Evolutionary conservation across 225 moss, liverwort and hornwort genomes (phyloP).

Genomic region (Climacium dendroides): DNA sequence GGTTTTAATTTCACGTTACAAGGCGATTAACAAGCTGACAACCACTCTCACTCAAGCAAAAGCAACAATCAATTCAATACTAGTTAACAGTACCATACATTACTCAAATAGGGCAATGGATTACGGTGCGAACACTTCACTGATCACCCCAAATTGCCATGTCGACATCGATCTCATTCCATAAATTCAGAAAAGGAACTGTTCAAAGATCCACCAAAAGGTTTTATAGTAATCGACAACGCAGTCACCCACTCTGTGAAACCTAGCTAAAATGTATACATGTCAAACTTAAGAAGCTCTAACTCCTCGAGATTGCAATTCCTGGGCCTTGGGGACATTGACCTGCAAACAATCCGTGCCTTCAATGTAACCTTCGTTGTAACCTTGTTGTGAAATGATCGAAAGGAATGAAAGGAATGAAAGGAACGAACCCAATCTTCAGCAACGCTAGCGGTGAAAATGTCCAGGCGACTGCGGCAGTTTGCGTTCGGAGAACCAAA

Average conservation of each 20-base stretch:
- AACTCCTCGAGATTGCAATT: neutral
- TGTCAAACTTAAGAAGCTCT: neutral
- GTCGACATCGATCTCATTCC: neutral
- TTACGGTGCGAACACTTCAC: too few species aligned
- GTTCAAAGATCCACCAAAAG: neutral
- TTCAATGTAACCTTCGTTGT: too few species aligned
- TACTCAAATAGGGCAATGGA: neutral
- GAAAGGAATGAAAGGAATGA: neutral
- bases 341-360: neutral
- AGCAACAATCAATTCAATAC: neutral
- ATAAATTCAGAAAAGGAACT: neutral
- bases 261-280: too few species aligned
- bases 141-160: neutral
- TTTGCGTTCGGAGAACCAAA: fast-evolving
- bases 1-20: neutral
- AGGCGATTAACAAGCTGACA: neutral
- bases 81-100: neutral
- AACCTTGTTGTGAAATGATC: neutral
- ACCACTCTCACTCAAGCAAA: neutral
- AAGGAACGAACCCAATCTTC: neutral
- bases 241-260: neutral
- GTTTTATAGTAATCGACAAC: too few species aligned
- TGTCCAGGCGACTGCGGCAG: neutral
- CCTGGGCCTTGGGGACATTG: neutral
- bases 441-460: too few species aligned